Evolutionary conservation across 306 rosid genomes (phyloP).

Genomic region (Rubus idaeus): DNA sequence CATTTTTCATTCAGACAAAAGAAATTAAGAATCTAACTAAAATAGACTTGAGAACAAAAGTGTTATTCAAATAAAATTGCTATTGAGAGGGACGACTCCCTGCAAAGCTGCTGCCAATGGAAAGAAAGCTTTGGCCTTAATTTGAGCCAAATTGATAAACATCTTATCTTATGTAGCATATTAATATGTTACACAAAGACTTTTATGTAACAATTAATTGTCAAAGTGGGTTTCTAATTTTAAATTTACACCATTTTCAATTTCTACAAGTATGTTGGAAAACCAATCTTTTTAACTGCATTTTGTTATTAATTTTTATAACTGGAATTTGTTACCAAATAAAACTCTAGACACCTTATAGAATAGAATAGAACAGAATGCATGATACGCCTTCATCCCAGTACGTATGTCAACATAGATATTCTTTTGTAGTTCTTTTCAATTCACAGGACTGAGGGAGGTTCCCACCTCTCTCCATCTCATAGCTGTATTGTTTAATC

Average conservation of each 20-base stretch:
- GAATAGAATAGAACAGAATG: no score
- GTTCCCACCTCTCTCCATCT: background rate
- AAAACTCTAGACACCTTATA: no score
- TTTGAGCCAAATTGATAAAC: background rate
- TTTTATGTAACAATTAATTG: background rate
- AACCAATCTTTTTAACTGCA: no score
- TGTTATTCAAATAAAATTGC: background rate
- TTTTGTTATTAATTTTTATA: no score
- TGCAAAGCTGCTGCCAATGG: background rate
- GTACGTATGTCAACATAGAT: no score
- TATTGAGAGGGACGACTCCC: background rate
- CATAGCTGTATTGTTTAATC: background rate
- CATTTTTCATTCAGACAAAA: background rate
- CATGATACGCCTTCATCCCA: no score
- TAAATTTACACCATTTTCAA: background rate
- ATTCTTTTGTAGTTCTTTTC: no score
- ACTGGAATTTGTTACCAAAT: no score
- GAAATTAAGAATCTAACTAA: background rate
- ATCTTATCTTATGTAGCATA: background rate
- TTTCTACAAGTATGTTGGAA: no score
- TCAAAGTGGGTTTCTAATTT: background rate
- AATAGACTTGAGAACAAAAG: background rate
- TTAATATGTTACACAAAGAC: background rate
- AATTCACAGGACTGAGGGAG: background rate
- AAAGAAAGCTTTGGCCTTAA: background rate